phyloP scores from a whole-genome alignment of 805 yeast genomes.

The Yarrowia osloensis region DNA sequence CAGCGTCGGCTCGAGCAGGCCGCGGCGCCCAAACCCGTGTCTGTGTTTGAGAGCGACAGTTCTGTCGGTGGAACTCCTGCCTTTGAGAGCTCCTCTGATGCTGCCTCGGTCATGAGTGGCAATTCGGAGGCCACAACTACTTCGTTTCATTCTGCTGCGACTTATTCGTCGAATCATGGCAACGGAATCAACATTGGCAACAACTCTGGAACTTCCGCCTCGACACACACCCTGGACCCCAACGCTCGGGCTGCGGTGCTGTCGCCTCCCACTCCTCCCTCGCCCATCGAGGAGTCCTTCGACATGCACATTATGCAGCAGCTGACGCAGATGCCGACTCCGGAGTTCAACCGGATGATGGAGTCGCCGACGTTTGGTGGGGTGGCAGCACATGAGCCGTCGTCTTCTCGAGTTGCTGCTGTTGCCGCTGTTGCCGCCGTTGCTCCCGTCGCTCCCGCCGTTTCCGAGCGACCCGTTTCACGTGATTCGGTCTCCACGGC shows the following conservation, averaged over 20 bases:
- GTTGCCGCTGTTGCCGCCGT: background rate
- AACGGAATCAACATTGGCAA: too few relatives aligned
- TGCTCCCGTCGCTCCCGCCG: background rate
- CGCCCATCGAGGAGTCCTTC: conserved; percentile 9
- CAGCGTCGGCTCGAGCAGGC: background rate
- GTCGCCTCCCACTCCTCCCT: conserved; percentile 12
- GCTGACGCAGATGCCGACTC: conserved; percentile 31
- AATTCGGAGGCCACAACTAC: background rate
- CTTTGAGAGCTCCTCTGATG: background rate
- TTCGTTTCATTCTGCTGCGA: background rate
- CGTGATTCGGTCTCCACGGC: background rate
- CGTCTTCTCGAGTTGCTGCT: background rate
- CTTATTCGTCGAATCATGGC: background rate
- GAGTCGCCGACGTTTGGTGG: background rate
- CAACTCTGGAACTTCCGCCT: too few relatives aligned
- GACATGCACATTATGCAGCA: conserved; percentile 30
- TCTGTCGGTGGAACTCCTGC: background rate
- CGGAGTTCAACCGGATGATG: conserved; percentile 25
- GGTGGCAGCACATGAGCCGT: background rate
- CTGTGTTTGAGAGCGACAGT: conserved; percentile 6
- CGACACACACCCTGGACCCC: conserved; percentile 4
- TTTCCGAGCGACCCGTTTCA: background rate
- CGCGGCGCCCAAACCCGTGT: background rate
- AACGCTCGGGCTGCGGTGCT: background rate
- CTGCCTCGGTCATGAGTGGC: background rate